Base-by-base conservation (phyloP, 139 green algal genomes). In the Chlamydomonas asymmetrica region DNA sequence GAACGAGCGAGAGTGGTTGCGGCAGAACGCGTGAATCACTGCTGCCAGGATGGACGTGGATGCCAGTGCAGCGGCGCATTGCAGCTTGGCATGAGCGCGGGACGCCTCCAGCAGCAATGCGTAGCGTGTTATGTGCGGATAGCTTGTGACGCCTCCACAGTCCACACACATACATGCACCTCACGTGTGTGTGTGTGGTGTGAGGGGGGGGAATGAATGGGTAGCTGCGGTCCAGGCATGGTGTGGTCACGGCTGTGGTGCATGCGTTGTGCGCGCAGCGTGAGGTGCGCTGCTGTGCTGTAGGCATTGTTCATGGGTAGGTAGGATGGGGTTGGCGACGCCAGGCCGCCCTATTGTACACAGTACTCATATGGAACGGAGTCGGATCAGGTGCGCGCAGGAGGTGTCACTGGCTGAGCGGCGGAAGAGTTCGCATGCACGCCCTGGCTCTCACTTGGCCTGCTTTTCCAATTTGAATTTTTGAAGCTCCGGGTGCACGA, bases 381-480 rank as follows among this genome's bases (percentile, higher is more conserved):
- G n/a, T n/a, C n/a, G n/a, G n/a, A n/a, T n/a, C n/a, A n/a, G n/a
- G n/a, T n/a, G n/a, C n/a, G n/a, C n/a, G n/a, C n/a, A n/a, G n/a
- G n/a, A n/a, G n/a, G n/a, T n/a, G n/a, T n/a, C n/a, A n/a, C n/a
- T n/a, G n/a, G n/a, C n/a, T n/a, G n/a, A n/a, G n/a, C n/a, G n/a
- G n/a, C n/a, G n/a, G n/a, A n/a, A n/a, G n/a, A n/a, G n/a, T n/a
- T n/a, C n/a, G n/a, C n/a, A n/a, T n/a, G n/a, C n/a, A n/a, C n/a
- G 54, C 25, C 20, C 25, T 60, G 37, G 5, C 32, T 10, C 75
- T 8, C 32, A 85, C 83, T 68, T 80, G 35, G 83, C 78, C 43
- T 85, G 75, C 49, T 88, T 88, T 61, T 88, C 83, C 31, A 88
- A 66, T 29, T 88, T 82, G 65, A 88, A 88, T 56, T 83, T 81